Base-by-base conservation (phyloP, 106 monocot genomes). In the Ottelia alismoides region DNA sequence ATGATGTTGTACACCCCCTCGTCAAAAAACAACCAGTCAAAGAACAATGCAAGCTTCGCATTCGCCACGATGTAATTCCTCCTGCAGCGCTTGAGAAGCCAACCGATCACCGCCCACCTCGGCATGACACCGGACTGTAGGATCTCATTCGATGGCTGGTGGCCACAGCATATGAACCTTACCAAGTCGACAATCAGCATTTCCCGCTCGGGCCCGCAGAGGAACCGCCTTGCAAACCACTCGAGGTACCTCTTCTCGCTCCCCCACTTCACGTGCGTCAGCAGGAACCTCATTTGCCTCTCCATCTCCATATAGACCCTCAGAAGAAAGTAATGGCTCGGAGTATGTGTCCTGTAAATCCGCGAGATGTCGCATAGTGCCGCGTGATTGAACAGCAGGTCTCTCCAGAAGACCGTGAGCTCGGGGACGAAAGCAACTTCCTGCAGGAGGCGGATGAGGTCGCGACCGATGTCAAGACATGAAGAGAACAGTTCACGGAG, bases 11-110 rank as follows among this genome's bases (percentile, higher is more conserved):
- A 78, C 3, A 68, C 35, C 11, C 24, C 63, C 40, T 79, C 76
- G 43, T 85, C 74, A 28, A 82, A 96, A 27, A 98, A 98, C 61
- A 88, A 47, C 88, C 94, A 96, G 59, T 96, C 94, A 55, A 84
- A 98, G 46, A 98, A 90, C 74, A 98, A 49, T 12, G 82, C 82
- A 31, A 98, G 74, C 72, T 98, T 90, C 26, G 69, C 82, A 69
- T 82, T 90, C 0, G 89, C 85, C 55, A 62, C 70, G 2, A 80
- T 51, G 58, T 86, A 77, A 35, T 75, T 72, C 60, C 56, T 81
- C 51, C 55, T 73, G 51, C 77, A 81, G 58, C 75, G 75, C 45
- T 62, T 84, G 6, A 94, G 49, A 57, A 96, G 85, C 94, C 94
- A 96, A 20, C 94, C 88, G 2, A 96, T 58, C 11, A 96, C 47